Percentiles rank a stretch among this genome's conserved stretches.
These are phyloP conservation scores for Bruguiera parviflora DNA, from an alignment of 345 rosid genomes.

Conservation along the genomic window DNA sequence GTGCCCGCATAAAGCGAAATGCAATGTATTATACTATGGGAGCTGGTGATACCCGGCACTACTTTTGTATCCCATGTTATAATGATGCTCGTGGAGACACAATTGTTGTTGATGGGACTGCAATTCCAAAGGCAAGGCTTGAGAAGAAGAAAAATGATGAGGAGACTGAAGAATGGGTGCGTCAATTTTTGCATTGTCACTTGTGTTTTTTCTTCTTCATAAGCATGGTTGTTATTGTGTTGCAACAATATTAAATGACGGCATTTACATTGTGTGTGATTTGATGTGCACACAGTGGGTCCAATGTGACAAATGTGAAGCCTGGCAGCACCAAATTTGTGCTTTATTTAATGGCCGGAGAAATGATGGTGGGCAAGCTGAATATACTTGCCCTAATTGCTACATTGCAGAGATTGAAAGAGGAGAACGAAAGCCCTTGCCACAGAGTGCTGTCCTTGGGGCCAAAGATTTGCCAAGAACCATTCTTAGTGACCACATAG, in stretches of 20 bases:
- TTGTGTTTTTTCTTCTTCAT: background rate
- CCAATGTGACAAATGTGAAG: constrained; percentile 99
- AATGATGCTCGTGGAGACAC: constrained; percentile 92
- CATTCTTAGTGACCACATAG: constrained; percentile 93
- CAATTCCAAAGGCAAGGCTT: constrained; percentile 67
- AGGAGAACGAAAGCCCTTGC: constrained; percentile 90
- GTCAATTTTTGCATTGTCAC: constrained; percentile 6
- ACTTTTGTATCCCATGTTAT: constrained; percentile 91
- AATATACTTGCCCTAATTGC: constrained; percentile 98
- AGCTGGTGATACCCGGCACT: constrained; percentile 85
- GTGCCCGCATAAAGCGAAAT: constrained; percentile 95
- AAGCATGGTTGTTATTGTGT: constrained; percentile 1
- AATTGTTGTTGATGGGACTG: constrained; percentile 64
- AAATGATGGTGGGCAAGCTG: constrained; percentile 99
- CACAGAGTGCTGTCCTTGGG: constrained; percentile 94
- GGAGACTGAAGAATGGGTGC: constrained; percentile 99
- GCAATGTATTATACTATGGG: constrained; percentile 92
- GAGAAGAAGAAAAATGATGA: constrained; percentile 98
- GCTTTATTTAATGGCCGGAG: constrained; percentile 96
- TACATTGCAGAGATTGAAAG: constrained; percentile 81
- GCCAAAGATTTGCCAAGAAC: constrained; percentile 96
- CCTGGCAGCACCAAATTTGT: constrained; percentile 99
- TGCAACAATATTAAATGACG: constrained; percentile 11
- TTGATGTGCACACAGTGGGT: constrained; percentile 76
- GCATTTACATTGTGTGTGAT: background rate